Conservation (phyloP, 306 rosid genomes). For the Inga leiocalycina region DNA sequence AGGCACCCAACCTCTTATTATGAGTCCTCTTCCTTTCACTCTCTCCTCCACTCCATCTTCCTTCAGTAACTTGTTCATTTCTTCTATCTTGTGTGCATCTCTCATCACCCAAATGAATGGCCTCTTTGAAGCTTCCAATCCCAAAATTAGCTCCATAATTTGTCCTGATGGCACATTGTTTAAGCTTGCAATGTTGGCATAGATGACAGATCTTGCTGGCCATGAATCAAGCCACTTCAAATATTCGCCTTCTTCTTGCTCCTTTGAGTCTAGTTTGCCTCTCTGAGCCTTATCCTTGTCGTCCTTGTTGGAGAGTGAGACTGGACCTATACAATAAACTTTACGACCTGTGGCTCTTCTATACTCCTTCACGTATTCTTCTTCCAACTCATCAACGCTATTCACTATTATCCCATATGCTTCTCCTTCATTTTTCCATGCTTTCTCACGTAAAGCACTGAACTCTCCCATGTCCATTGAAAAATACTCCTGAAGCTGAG, state of each 20-base stretch:
- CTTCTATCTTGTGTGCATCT: slow-evolving; percentile 33
- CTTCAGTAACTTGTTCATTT: slow-evolving; percentile 37
- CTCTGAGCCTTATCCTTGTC: slow-evolving; percentile 42
- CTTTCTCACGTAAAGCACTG: slow-evolving; percentile 1
- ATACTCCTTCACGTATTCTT: slow-evolving; percentile 34
- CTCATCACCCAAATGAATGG: slow-evolving; percentile 74
- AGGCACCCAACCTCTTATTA: slow-evolving; percentile 64
- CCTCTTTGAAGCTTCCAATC: slow-evolving; percentile 55
- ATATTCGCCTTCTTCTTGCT: slow-evolving; percentile 1
- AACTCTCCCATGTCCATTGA: background rate
- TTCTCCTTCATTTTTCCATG: background rate
- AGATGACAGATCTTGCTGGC: slow-evolving; percentile 46
- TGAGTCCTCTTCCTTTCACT: slow-evolving; percentile 44
- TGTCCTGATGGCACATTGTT: slow-evolving; percentile 40
- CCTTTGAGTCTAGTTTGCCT: slow-evolving; percentile 35
- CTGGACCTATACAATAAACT: slow-evolving; percentile 57
- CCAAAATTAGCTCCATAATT: slow-evolving; percentile 53
- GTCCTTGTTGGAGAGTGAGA: slow-evolving; percentile 37
- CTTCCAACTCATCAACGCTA: slow-evolving; percentile 50
- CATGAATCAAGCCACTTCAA: slow-evolving; percentile 59
- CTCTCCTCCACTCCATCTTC: slow-evolving; percentile 54
- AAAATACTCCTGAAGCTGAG: slow-evolving; percentile 27
- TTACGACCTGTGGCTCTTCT: background rate
- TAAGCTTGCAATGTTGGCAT: slow-evolving; percentile 57
- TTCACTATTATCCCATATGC: slow-evolving; percentile 50